Base-by-base conservation (phyloP, 176 grass and related monocot genomes). In the Echinochloa phyllopogon region DNA sequence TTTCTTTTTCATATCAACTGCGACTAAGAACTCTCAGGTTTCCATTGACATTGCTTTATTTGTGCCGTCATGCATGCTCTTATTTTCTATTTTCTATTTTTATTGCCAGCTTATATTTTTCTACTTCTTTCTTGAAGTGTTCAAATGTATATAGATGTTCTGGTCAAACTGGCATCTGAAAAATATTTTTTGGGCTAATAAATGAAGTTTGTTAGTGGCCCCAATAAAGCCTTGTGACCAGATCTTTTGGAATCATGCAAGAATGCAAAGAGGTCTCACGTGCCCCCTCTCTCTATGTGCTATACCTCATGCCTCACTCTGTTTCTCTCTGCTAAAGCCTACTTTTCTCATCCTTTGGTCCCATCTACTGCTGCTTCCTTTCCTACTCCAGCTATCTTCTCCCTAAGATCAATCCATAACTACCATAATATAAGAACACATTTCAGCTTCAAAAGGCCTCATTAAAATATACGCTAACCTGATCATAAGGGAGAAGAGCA, bases 1-100 rank as follows among this genome's bases (percentile, higher is more conserved):
- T 58, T 98, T 98, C 85, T 98, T 94, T 92, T 87, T 73, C 64
- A 89, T 89, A 68, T 62, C 83, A 15, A 86, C 50, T 82, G 63
- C 66, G 75, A 59, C 74, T 78, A 78, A 83, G 43, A 75, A 82
- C 9, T 72, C 87, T 72, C 84, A 86, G 91, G 85, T 90, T 71
- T 85, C 43, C 7, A 67, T 43, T 78, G 15, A 57, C 39, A 67
- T 87, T 58, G 5, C 6, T 29, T 66, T 52, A 55, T 80, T 79
- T 89, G 9, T 42, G 1, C 0, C 12, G 5, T 15, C 64, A 41
- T 70, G 52, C 37, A 70, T 70, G 15, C 27, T 81, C 2, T 41
- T 81, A 3, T 59, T 81, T 23, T 67, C 45, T 65, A 15, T 37
- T 49, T 80, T 64, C 10, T 33, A 10, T 8, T 39, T 40, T 56